These are phyloP conservation scores for Fomitopsis palustris DNA, from an alignment of 1,284 basidiomycete genomes.

Conservation along the genomic window DNA sequence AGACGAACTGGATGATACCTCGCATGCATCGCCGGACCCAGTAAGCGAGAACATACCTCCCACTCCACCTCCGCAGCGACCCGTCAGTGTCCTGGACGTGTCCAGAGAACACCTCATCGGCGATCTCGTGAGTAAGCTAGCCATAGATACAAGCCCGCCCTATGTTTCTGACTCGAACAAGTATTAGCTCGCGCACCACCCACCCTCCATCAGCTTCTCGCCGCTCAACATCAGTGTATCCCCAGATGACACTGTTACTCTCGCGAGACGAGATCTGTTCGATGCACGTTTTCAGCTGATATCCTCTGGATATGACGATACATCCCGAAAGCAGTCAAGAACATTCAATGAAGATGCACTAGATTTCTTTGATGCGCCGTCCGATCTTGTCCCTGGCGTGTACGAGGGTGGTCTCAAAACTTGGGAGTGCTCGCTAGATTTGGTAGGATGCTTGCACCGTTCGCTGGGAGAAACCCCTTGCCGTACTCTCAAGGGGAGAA, in stretches of 20 bases:
- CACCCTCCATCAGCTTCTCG: constrained; percentile 39
- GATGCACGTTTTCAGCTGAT: constrained; percentile 94
- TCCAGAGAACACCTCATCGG: constrained; percentile 32
- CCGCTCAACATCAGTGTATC: constrained; percentile 46
- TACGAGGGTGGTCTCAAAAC: constrained; percentile 98
- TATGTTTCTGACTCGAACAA: background rate
- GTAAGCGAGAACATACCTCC: no score
- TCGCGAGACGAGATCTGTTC: constrained; percentile 84
- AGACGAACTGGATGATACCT: constrained; percentile 36
- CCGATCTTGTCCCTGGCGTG: constrained; percentile 87
- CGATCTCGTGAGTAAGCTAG: constrained; percentile 31
- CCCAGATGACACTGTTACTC: constrained; percentile 38
- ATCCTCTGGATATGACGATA: constrained; percentile 32
- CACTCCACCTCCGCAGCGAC: no score
- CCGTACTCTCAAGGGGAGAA: constrained; percentile 36
- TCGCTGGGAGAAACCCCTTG: constrained; percentile 23
- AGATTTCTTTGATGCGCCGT: constrained; percentile 74
- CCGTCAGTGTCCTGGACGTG: constrained; percentile 9
- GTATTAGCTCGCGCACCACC: constrained; percentile 6
- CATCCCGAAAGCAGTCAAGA: constrained; percentile 14
- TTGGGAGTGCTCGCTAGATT: constrained; percentile 94
- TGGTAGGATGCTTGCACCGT: constrained; percentile 58
- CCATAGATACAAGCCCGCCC: background rate
- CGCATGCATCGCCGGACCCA: no score
- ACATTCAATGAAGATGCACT: constrained; percentile 23